phyloP scores from a whole-genome alignment of 371 early-diverging fungal species.

The Circinella minor region DNA sequence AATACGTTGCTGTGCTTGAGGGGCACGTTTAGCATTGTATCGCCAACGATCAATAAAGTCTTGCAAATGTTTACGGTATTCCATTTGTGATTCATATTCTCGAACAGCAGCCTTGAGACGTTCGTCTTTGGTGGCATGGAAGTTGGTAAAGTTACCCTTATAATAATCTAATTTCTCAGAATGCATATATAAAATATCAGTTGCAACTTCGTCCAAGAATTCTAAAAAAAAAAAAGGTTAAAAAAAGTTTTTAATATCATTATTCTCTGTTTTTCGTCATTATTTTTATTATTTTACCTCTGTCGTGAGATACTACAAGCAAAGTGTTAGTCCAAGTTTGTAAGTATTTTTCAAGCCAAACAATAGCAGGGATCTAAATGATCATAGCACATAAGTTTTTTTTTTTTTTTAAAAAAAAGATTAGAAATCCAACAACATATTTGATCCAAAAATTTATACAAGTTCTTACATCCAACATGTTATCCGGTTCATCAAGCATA shows the following conservation, averaged over 20 bases:
- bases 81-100: constrained; percentile 95
- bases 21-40: constrained; percentile 97
- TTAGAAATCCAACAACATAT: too few species aligned
- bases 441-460: too few species aligned
- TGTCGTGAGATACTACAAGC: constrained; percentile 97
- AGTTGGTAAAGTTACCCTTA: constrained; percentile 93
- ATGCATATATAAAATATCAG: constrained; percentile 96
- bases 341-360: constrained; percentile 96
- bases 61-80: constrained; percentile 92
- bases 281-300: constrained; percentile 45
- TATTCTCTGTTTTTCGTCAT: background rate
- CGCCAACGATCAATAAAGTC: constrained; percentile 99
- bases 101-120: constrained; percentile 86
- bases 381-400: background rate
- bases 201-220: constrained; percentile 96
- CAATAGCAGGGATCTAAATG: constrained; percentile 84
- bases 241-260: background rate
- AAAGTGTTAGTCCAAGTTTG: constrained; percentile 90
- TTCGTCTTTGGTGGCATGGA: constrained; percentile 89
- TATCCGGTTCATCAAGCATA: constrained; percentile 99
- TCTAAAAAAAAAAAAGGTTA: constrained; percentile 45
- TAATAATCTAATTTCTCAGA: constrained; percentile 92
- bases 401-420: too few species aligned
- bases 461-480: constrained; percentile 82
- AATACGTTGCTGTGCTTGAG: constrained; percentile 98